Base-by-base conservation (phyloP, 1,284 basidiomycete genomes). In the Heterobasidion parviporum region DNA sequence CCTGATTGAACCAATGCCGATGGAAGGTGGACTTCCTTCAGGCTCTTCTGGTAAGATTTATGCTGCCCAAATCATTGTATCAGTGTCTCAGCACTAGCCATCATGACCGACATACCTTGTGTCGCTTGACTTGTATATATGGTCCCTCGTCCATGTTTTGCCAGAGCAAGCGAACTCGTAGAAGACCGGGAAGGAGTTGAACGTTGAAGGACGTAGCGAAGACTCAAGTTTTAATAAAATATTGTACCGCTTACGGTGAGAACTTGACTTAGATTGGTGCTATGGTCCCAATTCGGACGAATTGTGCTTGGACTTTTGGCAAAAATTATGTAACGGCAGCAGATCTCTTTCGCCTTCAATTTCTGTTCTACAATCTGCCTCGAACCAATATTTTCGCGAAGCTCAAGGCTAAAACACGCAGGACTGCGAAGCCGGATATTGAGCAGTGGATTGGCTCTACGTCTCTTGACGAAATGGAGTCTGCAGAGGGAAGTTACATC, bases 21-120 rank as follows among this genome's bases (percentile, higher is more conserved):
- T 3, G 85, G 84, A 1, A 87, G 69, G 64, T 91, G 89, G 1
- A 92, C 85, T 8, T 80, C 74, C 66, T 85, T 87, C 34, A 92
- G 65, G 1, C 77, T 75, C 59, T 80, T 72, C 58, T 80, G 77
- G 63, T 91, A 85, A 0, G 89, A 90, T 71, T 89, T 83, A 66
- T 89, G 77, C 87, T 90, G 61, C 18, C 32, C 33, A 43, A 51
- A 38, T 12, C 14, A 34, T 26, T 14, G 9, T 32, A 44, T 38
- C 12, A 20, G 43, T 54, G 33, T 38, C 15, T 10, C 10, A 9
- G 26, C 41, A 45, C 47, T 46, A 14, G 14, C 52, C 15, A 46
- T 34, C 18, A 45, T 8, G 10, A 45, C 16, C 34, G 32, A 62
- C 63, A 36, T 46, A 72, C 72, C 64, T 67, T 74, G 59, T 73